Percentiles rank a stretch among this genome's conserved stretches.
These are phyloP conservation scores for Asterochloris erici DNA, from an alignment of 139 green algal species.

Conservation along the genomic window DNA sequence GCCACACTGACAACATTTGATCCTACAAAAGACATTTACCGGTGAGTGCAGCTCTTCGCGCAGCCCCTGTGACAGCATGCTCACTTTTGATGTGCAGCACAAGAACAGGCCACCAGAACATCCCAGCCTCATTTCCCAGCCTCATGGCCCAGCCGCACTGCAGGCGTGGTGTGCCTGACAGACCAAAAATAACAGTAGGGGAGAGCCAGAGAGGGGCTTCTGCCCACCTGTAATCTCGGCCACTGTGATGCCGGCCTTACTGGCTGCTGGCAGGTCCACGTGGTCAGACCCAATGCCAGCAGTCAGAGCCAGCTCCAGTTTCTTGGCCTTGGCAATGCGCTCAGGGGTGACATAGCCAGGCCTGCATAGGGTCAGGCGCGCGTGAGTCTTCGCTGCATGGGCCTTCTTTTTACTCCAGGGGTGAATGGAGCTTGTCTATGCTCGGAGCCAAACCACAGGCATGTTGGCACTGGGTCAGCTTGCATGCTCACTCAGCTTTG, in stretches of 20 bases:
- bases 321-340: slow-evolving; percentile 15
- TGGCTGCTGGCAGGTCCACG: slow-evolving; percentile 17
- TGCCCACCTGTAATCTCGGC: slow-evolving; percentile 23
- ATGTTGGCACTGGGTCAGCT: too few relatives aligned
- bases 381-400: neutral
- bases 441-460: too few relatives aligned
- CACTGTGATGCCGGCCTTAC: slow-evolving; percentile 17
- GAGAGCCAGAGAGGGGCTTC: neutral
- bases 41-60: neutral
- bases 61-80: too few relatives aligned
- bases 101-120: neutral
- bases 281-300: slow-evolving; percentile 26
- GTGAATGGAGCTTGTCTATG: neutral
- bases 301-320: slow-evolving; percentile 24
- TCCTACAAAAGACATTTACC: neutral
- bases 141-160: neutral
- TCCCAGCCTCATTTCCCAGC: neutral
- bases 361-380: slow-evolving; percentile 9
- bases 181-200: neutral
- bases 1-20: slow-evolving; percentile 34
- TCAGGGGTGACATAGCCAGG: slow-evolving; percentile 24
- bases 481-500: too few relatives aligned
- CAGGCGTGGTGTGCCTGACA: neutral
- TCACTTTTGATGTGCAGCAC: neutral
- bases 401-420: neutral